Conservation (phyloP, 2,329 filamentous ascomycete genomes). For the Colletotrichum sp. region DNA sequence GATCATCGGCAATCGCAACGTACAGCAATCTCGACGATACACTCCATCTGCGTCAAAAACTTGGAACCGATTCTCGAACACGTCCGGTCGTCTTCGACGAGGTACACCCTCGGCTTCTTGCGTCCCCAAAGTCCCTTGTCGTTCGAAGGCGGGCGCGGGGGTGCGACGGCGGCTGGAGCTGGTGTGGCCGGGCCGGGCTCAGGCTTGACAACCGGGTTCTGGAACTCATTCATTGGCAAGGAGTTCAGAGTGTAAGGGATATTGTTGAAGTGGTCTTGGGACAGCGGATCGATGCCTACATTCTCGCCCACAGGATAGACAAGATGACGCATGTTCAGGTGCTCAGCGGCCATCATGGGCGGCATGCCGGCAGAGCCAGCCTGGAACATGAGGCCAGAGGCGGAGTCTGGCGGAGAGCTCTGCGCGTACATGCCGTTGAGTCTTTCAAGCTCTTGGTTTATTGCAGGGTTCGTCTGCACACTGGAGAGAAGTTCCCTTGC, state of each 20-base stretch:
- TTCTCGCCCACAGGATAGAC: conserved; percentile 92
- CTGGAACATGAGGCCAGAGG: conserved; percentile 63
- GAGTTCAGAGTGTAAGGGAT: conserved; percentile 80
- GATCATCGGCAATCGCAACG: conserved; percentile 33
- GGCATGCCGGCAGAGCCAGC: conserved; percentile 32
- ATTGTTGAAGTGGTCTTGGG: conserved; percentile 91
- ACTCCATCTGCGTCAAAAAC: conserved; percentile 69
- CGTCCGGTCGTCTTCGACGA: conserved; percentile 84
- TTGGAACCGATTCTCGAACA: conserved; percentile 73
- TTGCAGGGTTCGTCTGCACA: conserved; percentile 55
- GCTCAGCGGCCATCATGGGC: conserved; percentile 58
- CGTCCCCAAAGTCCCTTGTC: conserved; percentile 60
- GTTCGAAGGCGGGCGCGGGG: conserved; percentile 32
- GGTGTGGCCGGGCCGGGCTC: conserved; percentile 20
- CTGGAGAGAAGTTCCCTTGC: conserved; percentile 62
- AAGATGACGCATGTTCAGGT: conserved; percentile 66
- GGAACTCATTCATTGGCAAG: conserved; percentile 56
- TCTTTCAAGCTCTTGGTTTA: conserved; percentile 61
- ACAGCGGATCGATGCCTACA: conserved; percentile 93
- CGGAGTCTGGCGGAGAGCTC: conserved; percentile 59
- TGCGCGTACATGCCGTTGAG: conserved; percentile 59
- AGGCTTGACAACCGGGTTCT: conserved; percentile 25
- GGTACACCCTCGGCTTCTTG: conserved; percentile 78
- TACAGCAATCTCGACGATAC: conserved; percentile 71
- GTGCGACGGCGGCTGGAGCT: conserved; percentile 19